Percentiles rank a stretch among this genome's conserved stretches.
Evolutionary conservation across 129 eudicot species (phyloP).

Genomic region (Mikania micrantha): DNA sequence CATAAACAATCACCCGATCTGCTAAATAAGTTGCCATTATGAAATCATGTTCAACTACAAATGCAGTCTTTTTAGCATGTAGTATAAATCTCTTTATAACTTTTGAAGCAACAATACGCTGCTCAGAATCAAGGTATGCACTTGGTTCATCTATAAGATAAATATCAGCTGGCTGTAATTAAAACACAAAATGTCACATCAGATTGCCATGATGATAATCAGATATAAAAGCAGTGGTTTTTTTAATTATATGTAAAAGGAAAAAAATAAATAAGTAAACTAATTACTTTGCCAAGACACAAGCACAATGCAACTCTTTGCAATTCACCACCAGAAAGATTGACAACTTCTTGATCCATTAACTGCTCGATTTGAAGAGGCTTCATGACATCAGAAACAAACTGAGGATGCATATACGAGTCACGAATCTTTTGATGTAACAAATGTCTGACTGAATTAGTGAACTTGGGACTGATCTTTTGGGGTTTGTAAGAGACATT

Average conservation of each 20-base stretch:
- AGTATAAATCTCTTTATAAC: slow-evolving; percentile 84
- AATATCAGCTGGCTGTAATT: slow-evolving; percentile 82
- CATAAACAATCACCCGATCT: slow-evolving; percentile 78
- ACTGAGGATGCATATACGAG: slow-evolving; percentile 82
- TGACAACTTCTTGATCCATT: slow-evolving; percentile 79
- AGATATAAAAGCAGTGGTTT: neutral
- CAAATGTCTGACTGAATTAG: slow-evolving; percentile 54
- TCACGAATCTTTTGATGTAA: slow-evolving; percentile 69
- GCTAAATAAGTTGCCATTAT: slow-evolving; percentile 92
- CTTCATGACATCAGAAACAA: slow-evolving; percentile 85
- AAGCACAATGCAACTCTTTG: slow-evolving; percentile 79
- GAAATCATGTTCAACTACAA: slow-evolving; percentile 90
- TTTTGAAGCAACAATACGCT: slow-evolving; percentile 89
- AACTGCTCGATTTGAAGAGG: slow-evolving; percentile 83
- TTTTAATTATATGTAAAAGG: neutral
- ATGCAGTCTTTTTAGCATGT: slow-evolving; percentile 86
- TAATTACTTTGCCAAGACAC: slow-evolving; percentile 81
- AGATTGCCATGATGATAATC: neutral
- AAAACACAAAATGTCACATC: slow-evolving; percentile 6
- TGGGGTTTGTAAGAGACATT: slow-evolving; percentile 88
- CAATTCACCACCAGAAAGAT: slow-evolving; percentile 82
- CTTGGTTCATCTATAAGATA: slow-evolving; percentile 90
- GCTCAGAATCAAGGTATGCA: slow-evolving; percentile 87
- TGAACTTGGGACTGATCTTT: slow-evolving; percentile 75
- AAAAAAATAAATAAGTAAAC: neutral